Percentiles rank a stretch among this genome's conserved stretches.
phyloP scores from a whole-genome alignment of 768 basidiomycete species.

The Suillus clintonianus region DNA sequence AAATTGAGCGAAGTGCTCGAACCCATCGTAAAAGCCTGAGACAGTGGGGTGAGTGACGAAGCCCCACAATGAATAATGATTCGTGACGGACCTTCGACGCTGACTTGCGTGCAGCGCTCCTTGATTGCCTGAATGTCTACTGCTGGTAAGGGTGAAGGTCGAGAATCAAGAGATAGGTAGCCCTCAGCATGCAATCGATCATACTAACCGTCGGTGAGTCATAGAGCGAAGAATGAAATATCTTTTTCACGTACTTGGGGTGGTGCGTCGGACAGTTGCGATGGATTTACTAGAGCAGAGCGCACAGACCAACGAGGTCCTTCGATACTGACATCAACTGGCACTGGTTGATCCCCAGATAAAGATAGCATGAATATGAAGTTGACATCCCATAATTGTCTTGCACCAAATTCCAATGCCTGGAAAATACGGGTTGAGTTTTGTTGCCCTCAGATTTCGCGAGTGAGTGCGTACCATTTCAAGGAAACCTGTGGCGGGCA shows the following conservation, averaged over 20 bases:
- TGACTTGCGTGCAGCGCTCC: background rate
- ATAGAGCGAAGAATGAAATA: background rate
- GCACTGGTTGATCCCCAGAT: background rate
- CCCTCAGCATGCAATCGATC: conserved; percentile 1
- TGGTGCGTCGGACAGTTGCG: background rate
- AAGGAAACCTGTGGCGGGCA: conserved; percentile 47
- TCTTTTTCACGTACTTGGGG: background rate
- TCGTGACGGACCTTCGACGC: background rate
- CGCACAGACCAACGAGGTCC: background rate
- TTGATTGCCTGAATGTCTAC: background rate
- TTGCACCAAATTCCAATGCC: conserved; percentile 3
- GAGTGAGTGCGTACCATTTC: conserved; percentile 36
- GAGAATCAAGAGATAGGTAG: background rate
- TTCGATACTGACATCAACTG: background rate
- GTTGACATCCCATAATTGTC: background rate
- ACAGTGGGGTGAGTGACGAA: background rate
- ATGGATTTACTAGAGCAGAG: background rate
- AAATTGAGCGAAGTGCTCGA: conserved; percentile 34
- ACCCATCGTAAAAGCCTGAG: conserved; percentile 26
- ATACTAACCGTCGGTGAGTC: background rate
- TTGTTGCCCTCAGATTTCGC: background rate
- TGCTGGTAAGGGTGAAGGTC: background rate
- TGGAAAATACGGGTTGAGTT: background rate
- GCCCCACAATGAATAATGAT: background rate
- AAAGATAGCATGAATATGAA: background rate